Evolutionary conservation across 2,329 filamentous ascomycete species (phyloP), one percentile per base, ranked within the genome.

Genomic region (Aspergillus felis): DNA sequence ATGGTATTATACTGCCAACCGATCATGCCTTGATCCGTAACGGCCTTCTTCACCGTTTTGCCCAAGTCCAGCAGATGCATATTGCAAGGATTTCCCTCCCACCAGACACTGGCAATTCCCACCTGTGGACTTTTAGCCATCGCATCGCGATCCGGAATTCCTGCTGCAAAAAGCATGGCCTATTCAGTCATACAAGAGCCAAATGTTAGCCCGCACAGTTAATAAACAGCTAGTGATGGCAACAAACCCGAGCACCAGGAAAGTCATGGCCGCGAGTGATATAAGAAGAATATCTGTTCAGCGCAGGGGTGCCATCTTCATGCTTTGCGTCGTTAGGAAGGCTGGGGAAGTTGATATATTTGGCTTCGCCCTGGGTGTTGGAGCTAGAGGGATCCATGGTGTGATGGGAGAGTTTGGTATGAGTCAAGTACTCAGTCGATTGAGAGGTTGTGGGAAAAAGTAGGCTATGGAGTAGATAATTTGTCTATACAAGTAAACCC

Each of bases 81-180:
- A 54, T 96, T 96, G 85, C 92, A 97, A 41, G 93, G 91, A 72
- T 97, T 97, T 28, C 93, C 93, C 76, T 97, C 92, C 92, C 92
- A 97, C 92, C 92, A 97, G 4, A 97, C 90, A 4, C 89, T 92
- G 7, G 92, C 89, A 69, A 97, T 86, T 57, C 93, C 93, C 27
- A 97, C 90, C 62, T 97, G 93, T 12, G 93, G 91, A 54, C 89
- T 89, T 57, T 84, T 93, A 77, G 93, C 92, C 90, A 97, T 96
- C 68, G 87, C 86, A 56, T 94, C 81, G 67, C 86, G 82, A 70
- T 91, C 85, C 1, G 92, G 90, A 35, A 97, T 89, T 25, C 93
- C 93, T 8, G 93, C 92, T 14, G 90, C 92, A 76, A 96, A 97
- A 24, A 97, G 83, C 93, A 97, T 97, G 46, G 93, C 91, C 88